Base-by-base conservation (phyloP, 495 filamentous ascomycete genomes). In the Xeromyces bisporus region DNA sequence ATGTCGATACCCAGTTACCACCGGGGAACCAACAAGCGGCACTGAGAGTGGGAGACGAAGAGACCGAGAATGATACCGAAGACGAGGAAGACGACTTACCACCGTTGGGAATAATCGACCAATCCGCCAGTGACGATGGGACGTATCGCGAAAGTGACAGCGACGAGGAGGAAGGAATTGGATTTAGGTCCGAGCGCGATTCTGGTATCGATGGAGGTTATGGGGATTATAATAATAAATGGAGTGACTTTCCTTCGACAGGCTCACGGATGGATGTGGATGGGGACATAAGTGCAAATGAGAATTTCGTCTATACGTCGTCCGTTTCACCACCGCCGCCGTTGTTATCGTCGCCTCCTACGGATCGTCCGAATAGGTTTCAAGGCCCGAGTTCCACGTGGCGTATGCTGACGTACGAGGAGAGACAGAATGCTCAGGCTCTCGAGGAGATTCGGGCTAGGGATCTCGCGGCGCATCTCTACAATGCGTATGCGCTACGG, bases 391-490 rank as follows among this genome's bases (percentile, higher is more conserved):
- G 60, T 11, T 58, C 59, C 17, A 74, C 73, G 18, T 91, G 80
- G 75, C 46, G 51, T 23, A 43, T 42, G 1, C 50, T 67, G 32
- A 86, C 75, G 7, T 53, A 49, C 10, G 40, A 61, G 2, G 81
- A 86, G 26, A 57, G 74, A 5, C 48, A 57, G 11, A 53, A 74
- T 1, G 62, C 62, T n/a, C 44, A 64, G 2, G 65, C 69, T 14
- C 50, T 87, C 6, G 58, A 75, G 21, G 55, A 68, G 7, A 43
- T 66, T 17, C 50, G 62, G 10, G 64, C 69, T 15, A 53, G 62
- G 35, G 73, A 93, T 37, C 56, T 91, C n/a, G 57, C 65, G 1
- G 51, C 73, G 17, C 83, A 91, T 60, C 50, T 93, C 14, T 89
- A 79, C 48, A 83, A 85, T 50, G 64, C 75, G 0, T 71, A 71